Evolutionary conservation across 768 basidiomycete genomes (phyloP), one percentile per base, ranked within the genome.

Genomic region (Dioszegia aurantiaca): DNA sequence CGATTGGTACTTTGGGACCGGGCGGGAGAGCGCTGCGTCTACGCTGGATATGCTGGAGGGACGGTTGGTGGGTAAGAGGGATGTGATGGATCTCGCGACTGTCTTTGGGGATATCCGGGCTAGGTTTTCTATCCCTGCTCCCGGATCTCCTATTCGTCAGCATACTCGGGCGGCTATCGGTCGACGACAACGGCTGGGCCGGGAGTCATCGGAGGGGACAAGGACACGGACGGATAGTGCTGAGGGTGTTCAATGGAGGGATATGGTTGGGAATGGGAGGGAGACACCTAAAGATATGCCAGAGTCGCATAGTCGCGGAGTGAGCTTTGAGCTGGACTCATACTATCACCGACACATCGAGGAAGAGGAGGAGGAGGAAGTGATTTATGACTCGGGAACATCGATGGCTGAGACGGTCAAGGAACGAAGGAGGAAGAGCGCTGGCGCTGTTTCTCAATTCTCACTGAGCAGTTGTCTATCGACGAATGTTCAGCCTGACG

Each of bases 1-100:
- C 23, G 62, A 63, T 42, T 67, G 65, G 65, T 67, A 48, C 36
- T 58, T 67, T n/a, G 62, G 65, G n/a, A 33, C 43, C 21, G 65
- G 65, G 10, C 39, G 54, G n/a, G 47, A 56, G 17, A 33, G 14
- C 16, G 60, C 62, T 2, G 45, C 58, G 28, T 49, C 52, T 21
- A 49, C 52, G 6, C 23, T 64, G 5, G 40, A 36, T 3, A 51
- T 43, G 23, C 49, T 67, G 4, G 62, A 63, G 42, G 46, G 39
- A 14, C 56, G 47, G 28, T 51, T 67, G 48, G 59, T 67, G 10
- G 61, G 65, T 5, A 62, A 61, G 39, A 63, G 56, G 46, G 65
- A 67, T 44, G 56, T 67, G 11, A 63, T 67, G 65, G 59, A 49
- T 5, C 42, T 67, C 10, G 53, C 46, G 41, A 47, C 42, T 14